Evolutionary conservation across 768 basidiomycete genomes (phyloP), one percentile per base, ranked within the genome.

Genomic region (Galerina marginata): DNA sequence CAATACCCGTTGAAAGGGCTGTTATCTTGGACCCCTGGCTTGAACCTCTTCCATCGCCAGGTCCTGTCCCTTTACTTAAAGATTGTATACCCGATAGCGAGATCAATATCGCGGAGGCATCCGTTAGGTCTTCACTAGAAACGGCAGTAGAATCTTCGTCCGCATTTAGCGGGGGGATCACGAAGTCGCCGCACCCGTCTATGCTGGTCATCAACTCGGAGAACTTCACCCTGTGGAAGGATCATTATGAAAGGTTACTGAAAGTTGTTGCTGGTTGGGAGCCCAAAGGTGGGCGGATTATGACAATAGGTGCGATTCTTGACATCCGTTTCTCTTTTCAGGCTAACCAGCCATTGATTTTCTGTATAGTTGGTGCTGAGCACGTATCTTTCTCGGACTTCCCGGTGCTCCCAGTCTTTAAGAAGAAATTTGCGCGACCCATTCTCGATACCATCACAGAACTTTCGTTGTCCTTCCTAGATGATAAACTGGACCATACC

Each of bases 11-110:
- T 51, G 72, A 76, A 6, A 82, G 83, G 48, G 85, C 82, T 9
- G 69, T 95, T 20, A 78, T 89, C 20, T 81, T 92, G 15, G 93
- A 95, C 73, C 93, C 93, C 16, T 95, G 93, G 93, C 74, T 94
- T 7, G 91, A 94, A 57, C 91, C 92, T 15, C 67, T 93, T 23
- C 81, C 87, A 6, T 71, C 79, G 40, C 90, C 85, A 33, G 87
- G 86, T 4, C 87, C 81, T 10, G 60, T 69, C 20, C 80, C 81
- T 37, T 59, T 72, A 59, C 59, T 16, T 11, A 36, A 54, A 9
- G 55, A 36, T 20, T 20, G 20, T 26, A 26, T 46, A 37, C 36
- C 42, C 33, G 12, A 37, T 5, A 55, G 23, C 38, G 43, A 52
- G 23, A 49, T 45, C 29, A 23, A 33, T 25, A 54, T 53, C 39